A percentile compares a stretch with the other conserved stretches of the same genome.
Evolutionary conservation across 495 filamentous ascomycete species (phyloP).

Genomic region (Ramalina peruviana): DNA sequence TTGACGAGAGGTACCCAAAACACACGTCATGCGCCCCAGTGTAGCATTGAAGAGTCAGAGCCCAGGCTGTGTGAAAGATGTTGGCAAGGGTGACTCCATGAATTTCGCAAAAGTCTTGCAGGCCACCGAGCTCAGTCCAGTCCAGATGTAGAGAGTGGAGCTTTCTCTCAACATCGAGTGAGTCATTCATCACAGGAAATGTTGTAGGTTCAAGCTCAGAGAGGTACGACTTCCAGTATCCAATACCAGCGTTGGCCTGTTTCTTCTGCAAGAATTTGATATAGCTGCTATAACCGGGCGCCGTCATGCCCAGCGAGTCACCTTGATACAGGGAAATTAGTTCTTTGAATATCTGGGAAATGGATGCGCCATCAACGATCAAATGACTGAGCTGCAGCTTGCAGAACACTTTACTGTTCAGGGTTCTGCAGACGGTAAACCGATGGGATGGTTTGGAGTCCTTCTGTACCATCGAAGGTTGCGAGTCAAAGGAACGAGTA

Average conservation of each 20-base stretch:
- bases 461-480: constrained; percentile 24
- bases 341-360: constrained; percentile 34
- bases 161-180: constrained; percentile 10
- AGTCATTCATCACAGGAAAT: constrained; percentile 35
- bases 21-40: constrained; percentile 35
- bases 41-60: constrained; percentile 34
- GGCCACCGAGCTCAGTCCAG: constrained; percentile 8
- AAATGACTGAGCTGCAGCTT: constrained; percentile 44
- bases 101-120: constrained; percentile 32
- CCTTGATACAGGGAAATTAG: constrained; percentile 34
- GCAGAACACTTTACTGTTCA: constrained; percentile 28
- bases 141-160: constrained; percentile 25
- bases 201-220: constrained; percentile 33
- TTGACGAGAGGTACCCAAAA: constrained; percentile 39
- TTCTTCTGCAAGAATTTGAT: constrained; percentile 30
- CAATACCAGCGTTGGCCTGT: constrained; percentile 25
- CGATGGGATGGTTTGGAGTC: constrained; percentile 29
- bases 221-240: constrained; percentile 42
- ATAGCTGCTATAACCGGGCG: constrained; percentile 41
- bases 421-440: constrained; percentile 33
- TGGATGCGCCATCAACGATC: constrained; percentile 35
- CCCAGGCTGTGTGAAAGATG: constrained; percentile 40
- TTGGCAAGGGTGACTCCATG: constrained; percentile 36
- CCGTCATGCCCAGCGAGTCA: constrained; percentile 20
- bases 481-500: constrained; percentile 21